Evolutionary conservation across 2,329 filamentous ascomycete genomes (phyloP).

Genomic region (Biscogniauxia sp.): DNA sequence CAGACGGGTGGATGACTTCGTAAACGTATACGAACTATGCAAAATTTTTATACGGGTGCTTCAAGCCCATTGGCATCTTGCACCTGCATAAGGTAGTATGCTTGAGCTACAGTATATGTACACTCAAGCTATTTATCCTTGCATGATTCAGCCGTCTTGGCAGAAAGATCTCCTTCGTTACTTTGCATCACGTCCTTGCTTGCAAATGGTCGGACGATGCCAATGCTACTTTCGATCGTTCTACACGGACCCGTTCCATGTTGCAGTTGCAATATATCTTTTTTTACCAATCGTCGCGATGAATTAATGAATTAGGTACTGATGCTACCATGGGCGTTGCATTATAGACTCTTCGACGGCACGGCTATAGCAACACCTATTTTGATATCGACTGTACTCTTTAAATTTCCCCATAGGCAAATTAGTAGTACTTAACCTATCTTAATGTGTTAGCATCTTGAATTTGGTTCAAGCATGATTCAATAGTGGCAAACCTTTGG

Average conservation of each 20-base stretch:
- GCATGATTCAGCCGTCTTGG: slow-evolving; percentile 31
- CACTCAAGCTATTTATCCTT: slow-evolving; percentile 26
- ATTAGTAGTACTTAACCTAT: too few relatives aligned
- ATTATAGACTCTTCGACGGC: background rate
- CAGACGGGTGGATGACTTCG: background rate
- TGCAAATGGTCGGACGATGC: background rate
- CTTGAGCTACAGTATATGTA: slow-evolving; percentile 16
- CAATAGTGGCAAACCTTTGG: background rate
- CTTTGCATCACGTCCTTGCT: too few relatives aligned
- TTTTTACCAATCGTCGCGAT: background rate
- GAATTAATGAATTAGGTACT: background rate
- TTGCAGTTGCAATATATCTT: background rate
- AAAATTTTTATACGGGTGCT: slow-evolving; percentile 13
- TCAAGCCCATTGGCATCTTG: slow-evolving; percentile 18
- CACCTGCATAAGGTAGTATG: slow-evolving; percentile 16
- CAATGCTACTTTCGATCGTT: background rate
- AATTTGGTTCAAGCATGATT: too few relatives aligned
- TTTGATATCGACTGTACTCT: too few relatives aligned
- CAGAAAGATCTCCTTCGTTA: slow-evolving; percentile 11
- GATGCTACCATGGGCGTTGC: background rate
- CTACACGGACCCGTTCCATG: background rate
- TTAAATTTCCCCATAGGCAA: too few relatives aligned
- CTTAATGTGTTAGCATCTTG: background rate
- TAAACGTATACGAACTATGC: slow-evolving; percentile 12
- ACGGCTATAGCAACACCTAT: background rate